Evolutionary conservation across 352 stramenopile genomes (phyloP), one percentile per base, ranked within the genome.

Genomic region (Phytophthora gonapodyides): DNA sequence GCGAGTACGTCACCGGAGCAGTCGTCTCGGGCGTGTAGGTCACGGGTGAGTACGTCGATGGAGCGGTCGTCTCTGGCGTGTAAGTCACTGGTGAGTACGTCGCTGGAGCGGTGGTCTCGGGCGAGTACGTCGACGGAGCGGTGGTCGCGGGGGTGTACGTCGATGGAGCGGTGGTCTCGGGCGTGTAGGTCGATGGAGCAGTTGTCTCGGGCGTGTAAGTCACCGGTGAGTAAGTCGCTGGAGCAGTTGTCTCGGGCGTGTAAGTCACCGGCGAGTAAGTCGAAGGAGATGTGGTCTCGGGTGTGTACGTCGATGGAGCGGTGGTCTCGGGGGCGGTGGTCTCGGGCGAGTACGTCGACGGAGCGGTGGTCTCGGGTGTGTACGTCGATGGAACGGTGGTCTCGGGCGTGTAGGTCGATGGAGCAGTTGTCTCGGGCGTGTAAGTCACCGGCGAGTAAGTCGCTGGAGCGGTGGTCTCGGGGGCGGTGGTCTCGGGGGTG

Each of bases 371-470:
- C 17, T 41, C 33, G 16, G 53, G 17, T 11, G 41, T n/a, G 17
- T 45, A 47, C 7, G 53, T 51, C 51, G 15, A 2, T 4, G 50
- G 36, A 4, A 37, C 24, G n/a, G 15, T 30, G 27, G 53, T 50
- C 30, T 45, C 60, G 19, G 48, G 48, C 34, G 34, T 9, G 48
- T 56, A 56, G 19, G 48, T 56, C 48, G 21, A 24, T 24, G 21
- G 21, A 24, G 21, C 21, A 3, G 21, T 24, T 3, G 21, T 24
- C 21, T 30, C 35, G 0, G 60, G 60, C 2, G 59, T 3, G 9
- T 41, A 47, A 2, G 53, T 52, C 11, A 45, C 17, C 0, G 53
- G 53, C 19, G 53, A 3, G 33, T 53, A 52, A 33, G 53, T 61
- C 34, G 17, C 5, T 2, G 53, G 53, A 8, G 38, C 24, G 15